Conservation (phyloP, 2,329 filamentous ascomycete species). For the Penicillium nordicum region DNA sequence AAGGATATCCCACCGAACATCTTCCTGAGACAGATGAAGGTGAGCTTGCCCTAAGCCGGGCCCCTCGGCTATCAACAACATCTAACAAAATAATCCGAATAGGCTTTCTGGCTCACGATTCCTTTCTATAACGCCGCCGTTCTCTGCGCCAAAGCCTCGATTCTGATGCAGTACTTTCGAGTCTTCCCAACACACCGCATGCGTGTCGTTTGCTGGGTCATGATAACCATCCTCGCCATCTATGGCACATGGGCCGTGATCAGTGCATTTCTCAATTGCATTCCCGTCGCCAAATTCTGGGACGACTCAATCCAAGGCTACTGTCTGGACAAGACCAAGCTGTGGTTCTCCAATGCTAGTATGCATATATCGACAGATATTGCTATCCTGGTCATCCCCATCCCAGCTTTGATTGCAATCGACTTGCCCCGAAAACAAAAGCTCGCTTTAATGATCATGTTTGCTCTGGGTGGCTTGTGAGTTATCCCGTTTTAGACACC, state of each 20-base stretch:
- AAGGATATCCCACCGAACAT: slow-evolving; percentile 30
- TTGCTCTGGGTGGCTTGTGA: slow-evolving; percentile 41
- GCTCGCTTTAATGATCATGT: slow-evolving; percentile 41
- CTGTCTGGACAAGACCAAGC: slow-evolving; percentile 39
- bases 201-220: slow-evolving; percentile 36
- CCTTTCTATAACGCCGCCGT: slow-evolving; percentile 40
- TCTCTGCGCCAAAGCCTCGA: slow-evolving; percentile 46
- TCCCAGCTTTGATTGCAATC: slow-evolving; percentile 42
- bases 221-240: slow-evolving; percentile 36
- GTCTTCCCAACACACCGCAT: slow-evolving; percentile 41
- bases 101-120: slow-evolving; percentile 41
- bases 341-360: slow-evolving; percentile 46
- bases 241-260: slow-evolving; percentile 38
- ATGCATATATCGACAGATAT: slow-evolving; percentile 47
- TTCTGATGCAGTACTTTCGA: slow-evolving; percentile 50
- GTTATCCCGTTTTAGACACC: slow-evolving; percentile 1
- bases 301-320: slow-evolving; percentile 25
- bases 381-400: slow-evolving; percentile 44
- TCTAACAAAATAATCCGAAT: background rate
- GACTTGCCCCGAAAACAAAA: slow-evolving; percentile 45
- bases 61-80: background rate
- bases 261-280: slow-evolving; percentile 37
- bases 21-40: slow-evolving; percentile 34
- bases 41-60: slow-evolving; percentile 8
- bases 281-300: slow-evolving; percentile 39